Evolutionary conservation across 176 grass and related monocot genomes (phyloP), one percentile per base, ranked within the genome.

Genomic region (Secale cereale): DNA sequence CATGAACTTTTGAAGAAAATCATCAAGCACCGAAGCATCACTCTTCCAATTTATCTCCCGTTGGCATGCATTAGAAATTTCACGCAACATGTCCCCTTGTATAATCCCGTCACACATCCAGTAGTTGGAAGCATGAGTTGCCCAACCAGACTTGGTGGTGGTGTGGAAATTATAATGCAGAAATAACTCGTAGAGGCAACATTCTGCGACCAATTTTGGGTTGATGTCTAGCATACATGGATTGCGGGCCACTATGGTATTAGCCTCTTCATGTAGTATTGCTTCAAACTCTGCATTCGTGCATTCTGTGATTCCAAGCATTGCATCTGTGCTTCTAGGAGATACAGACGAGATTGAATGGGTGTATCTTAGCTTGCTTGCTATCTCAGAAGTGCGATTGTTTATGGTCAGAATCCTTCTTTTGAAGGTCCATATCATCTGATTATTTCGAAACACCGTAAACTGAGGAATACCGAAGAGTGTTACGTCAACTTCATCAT

Each of bases 11-110:
- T 0, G 0, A 4, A 68, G 1, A 14, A 70, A 3, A 11, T 1
- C 0, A 23, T 19, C 1, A 20, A 70, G 45, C 19, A 56, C 0
- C 26, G 0, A 0, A 26, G 29, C 12, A 2, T 40, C 1, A 6
- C 22, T 6, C 1, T 36, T 7, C 8, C 52, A 71, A 15, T 10
- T 71, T 59, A 59, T 82, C 30, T 84, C 39, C 25, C 1, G 1
- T 8, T 25, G 71, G 11, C 76, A 63, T 35, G 82, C 36, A 25
- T 35, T 65, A 1, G 7, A 20, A 20, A 84, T 63, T 59, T 84
- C 82, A 7, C 6, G 0, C 27, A 29, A 14, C 16, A 2, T 50
- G 19, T 75, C 15, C 1, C 5, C 40, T 77, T 37, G 9, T 25
- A 77, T 77, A 0, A 56, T 52, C 0, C 14, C 60, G n/a, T 77